Conservation (phyloP, 306 rosid species). For the Vicia faba region DNA sequence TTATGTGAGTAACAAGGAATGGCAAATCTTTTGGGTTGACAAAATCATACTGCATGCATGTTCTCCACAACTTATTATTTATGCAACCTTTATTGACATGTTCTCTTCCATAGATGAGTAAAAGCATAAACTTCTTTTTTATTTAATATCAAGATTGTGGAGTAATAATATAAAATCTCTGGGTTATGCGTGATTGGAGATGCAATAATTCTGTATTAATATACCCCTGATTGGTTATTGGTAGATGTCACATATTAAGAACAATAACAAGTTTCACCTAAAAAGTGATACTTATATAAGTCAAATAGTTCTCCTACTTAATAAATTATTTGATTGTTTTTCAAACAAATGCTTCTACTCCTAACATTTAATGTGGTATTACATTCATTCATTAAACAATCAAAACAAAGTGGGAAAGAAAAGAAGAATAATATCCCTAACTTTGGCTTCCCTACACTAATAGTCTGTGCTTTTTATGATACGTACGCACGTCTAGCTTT, state of each 20-base stretch:
- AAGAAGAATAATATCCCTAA: too few species aligned
- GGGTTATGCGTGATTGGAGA: neutral
- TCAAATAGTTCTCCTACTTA: neutral
- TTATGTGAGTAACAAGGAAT: constrained; percentile 24
- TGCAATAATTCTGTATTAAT: too few species aligned
- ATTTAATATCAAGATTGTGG: neutral
- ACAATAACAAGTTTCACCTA: neutral
- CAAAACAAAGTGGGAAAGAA: too few species aligned
- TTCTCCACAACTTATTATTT: neutral
- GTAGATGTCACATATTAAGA: neutral
- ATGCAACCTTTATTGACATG: constrained; percentile 10
- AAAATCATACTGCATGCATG: constrained; percentile 6
- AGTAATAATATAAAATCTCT: neutral
- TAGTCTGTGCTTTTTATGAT: too few species aligned
- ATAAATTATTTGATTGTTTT: too few species aligned
- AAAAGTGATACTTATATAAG: neutral
- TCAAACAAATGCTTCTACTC: too few species aligned
- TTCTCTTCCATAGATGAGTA: neutral
- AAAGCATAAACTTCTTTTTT: neutral
- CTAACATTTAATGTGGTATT: too few species aligned
- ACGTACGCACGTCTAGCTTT: too few species aligned
- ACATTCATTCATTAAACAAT: too few species aligned
- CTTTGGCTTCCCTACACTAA: too few species aligned
- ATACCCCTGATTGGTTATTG: neutral
- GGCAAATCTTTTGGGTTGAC: neutral